Evolutionary conservation across 148 eudicot species (phyloP).

Genomic region (Fagopyrum tataricum): DNA sequence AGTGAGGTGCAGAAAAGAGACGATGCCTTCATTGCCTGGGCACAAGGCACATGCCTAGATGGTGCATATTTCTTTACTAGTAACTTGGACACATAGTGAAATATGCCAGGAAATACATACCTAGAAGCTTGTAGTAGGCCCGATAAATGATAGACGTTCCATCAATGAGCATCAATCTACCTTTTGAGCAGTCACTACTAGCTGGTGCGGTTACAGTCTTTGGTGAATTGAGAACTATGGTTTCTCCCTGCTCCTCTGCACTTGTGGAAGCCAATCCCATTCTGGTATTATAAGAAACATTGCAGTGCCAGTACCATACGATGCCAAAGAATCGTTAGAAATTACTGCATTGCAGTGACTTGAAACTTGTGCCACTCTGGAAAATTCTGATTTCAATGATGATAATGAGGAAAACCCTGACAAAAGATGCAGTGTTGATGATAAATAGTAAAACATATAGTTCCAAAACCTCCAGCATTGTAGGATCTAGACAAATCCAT

Average conservation of each 20-base stretch:
- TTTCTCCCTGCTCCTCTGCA: slow-evolving; percentile 24
- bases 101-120: slow-evolving; percentile 23
- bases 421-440: not conserved
- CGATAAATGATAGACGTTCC: slow-evolving; percentile 87
- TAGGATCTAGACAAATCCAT: not conserved
- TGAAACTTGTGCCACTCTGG: not conserved
- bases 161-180: slow-evolving; percentile 94
- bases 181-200: slow-evolving; percentile 37
- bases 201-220: slow-evolving; percentile 15
- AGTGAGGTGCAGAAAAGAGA: too few relatives aligned
- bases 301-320: slow-evolving; percentile 16
- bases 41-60: too few relatives aligned
- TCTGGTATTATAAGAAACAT: slow-evolving; percentile 24
- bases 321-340: slow-evolving; percentile 11
- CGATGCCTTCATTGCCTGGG: too few relatives aligned
- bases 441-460: too few relatives aligned
- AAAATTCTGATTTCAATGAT: not conserved
- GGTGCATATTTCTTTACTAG: too few relatives aligned
- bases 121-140: slow-evolving; percentile 88
- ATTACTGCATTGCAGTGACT: not conserved
- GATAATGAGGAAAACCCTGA: not conserved
- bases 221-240: slow-evolving; percentile 24
- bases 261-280: slow-evolving; percentile 25
- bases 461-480: not conserved
- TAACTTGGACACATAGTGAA: not conserved